These are phyloP conservation scores for Rhodotorula sp. DNA, from an alignment of 1,284 basidiomycete genomes.

Conservation along the genomic window DNA sequence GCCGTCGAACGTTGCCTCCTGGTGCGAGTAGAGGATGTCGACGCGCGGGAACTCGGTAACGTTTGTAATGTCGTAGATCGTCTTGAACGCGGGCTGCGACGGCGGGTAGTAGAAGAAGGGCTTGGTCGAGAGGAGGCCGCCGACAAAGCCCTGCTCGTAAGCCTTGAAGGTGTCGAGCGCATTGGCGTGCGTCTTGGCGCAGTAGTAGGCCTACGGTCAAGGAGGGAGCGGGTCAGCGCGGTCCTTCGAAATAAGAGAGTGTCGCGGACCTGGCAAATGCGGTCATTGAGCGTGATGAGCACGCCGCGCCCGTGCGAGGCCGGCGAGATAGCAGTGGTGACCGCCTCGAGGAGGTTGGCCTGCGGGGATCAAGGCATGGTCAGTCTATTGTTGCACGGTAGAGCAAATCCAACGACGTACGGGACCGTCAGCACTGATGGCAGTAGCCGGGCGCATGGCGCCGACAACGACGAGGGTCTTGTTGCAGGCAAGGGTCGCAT, in stretches of 20 bases:
- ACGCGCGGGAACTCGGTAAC: slow-evolving; percentile 43
- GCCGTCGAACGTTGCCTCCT: slow-evolving; percentile 26
- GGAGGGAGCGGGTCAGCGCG: neutral
- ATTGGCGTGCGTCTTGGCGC: slow-evolving; percentile 30
- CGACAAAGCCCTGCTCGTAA: slow-evolving; percentile 46
- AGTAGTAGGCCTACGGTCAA: neutral
- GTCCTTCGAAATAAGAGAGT: neutral
- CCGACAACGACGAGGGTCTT: slow-evolving; percentile 51
- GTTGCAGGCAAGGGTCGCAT: slow-evolving; percentile 42
- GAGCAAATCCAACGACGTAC: neutral
- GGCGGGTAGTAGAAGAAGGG: slow-evolving; percentile 46
- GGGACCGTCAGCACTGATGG: slow-evolving; percentile 38
- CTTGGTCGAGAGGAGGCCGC: slow-evolving; percentile 42
- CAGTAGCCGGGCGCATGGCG: slow-evolving; percentile 50
- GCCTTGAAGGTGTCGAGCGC: slow-evolving; percentile 50
- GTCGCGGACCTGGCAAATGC: slow-evolving; percentile 34
- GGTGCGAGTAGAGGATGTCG: slow-evolving; percentile 39
- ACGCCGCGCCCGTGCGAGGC: slow-evolving; percentile 45
- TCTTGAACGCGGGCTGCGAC: slow-evolving; percentile 25
- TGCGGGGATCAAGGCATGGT: slow-evolving; percentile 25
- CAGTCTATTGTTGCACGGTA: neutral
- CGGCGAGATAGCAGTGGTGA: slow-evolving; percentile 44
- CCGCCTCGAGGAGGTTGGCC: slow-evolving; percentile 49
- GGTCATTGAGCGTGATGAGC: slow-evolving; percentile 49
- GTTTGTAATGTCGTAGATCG: slow-evolving; percentile 40